phyloP scores from a whole-genome alignment of 768 basidiomycete species.

The Podaxis sp. region DNA sequence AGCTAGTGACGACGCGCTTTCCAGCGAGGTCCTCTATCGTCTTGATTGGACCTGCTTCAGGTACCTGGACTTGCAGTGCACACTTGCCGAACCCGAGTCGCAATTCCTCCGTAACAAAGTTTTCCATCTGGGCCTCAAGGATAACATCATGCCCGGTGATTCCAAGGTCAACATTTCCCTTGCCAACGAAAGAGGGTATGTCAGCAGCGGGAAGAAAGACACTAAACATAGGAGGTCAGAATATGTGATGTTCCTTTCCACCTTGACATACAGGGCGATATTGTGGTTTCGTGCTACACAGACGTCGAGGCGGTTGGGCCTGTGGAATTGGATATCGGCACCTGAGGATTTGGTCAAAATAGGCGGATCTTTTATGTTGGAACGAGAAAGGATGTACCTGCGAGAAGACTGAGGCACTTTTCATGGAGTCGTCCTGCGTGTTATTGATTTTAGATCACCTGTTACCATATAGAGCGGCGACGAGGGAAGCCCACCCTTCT shows the following conservation, averaged over 20 bases:
- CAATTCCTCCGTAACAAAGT: conserved; percentile 74
- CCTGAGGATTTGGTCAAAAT: conserved; percentile 41
- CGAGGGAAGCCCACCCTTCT: conserved; percentile 69
- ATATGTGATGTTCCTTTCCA: neutral
- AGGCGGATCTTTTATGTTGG: neutral
- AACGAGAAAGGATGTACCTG: conserved; percentile 51
- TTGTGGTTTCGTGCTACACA: conserved; percentile 92
- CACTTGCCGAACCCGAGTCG: conserved; percentile 94
- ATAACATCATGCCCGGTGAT: conserved; percentile 99
- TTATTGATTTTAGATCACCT: neutral
- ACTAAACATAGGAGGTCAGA: conserved; percentile 40
- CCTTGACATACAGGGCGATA: conserved; percentile 79
- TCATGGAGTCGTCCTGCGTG: conserved; percentile 81
- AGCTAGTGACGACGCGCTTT: conserved; percentile 92
- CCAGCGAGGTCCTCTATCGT: conserved; percentile 81
- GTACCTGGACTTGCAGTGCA: conserved; percentile 86
- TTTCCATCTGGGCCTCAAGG: conserved; percentile 83
- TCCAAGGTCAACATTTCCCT: conserved; percentile 94
- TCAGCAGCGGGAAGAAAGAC: conserved; percentile 96
- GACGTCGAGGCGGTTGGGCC: conserved; percentile 86
- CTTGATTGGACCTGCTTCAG: conserved; percentile 69
- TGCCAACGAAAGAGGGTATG: conserved; percentile 98
- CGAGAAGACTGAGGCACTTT: conserved; percentile 81
- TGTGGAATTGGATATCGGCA: conserved; percentile 93
- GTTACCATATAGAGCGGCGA: conserved; percentile 3